Base-by-base conservation (phyloP, 306 rosid species). In the Abrus pulchellus region DNA sequence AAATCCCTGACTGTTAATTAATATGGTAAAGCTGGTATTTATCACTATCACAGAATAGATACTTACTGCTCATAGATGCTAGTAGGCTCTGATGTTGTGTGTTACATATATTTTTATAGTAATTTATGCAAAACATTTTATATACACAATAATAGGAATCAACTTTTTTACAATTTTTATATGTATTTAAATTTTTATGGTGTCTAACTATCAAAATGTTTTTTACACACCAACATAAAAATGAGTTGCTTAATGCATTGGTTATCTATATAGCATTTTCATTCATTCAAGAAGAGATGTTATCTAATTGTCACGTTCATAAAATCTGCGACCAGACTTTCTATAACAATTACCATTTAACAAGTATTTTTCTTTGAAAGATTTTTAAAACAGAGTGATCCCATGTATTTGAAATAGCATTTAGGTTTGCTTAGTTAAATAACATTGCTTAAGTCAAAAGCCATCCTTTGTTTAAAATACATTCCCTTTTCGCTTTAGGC, bases 401-500 rank as follows among this genome's bases (percentile, higher is more conserved):
- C 55, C 55, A 12, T 55, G 11, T 14, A 68, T 50, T 64, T 63
- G 64, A 64, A 77, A 20, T 68, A 68, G 56, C 34, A 33, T 66
- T 50, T 49, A 65, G 65, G 70, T 65, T 77, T 40, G 56, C 47
- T 77, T 50, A 64, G 81, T 64, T 64, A 64, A 38, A 65, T 30
- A 76, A 53, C 53, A 34, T 52, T 64, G 79, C 76, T 52, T 44
- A 54, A 65, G 80, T 73, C 11, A 74, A 81, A 65, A 74, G 80
- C 3, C 33, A 73, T 36, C 6, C 10, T 60, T 12, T 72, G 73
- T 61, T 72, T 60, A 34, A 70, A 48, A 14, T 72, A 20, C 41
- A 28, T 34, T 43, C 34, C 61, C 69, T 56, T 82, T 81, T 74
- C 57, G 75, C 76, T 82, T 82, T 75, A 38, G 81, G 72, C 81